phyloP scores from a whole-genome alignment of 108 stramenopile genomes.

The Skeletonema marinoi region DNA sequence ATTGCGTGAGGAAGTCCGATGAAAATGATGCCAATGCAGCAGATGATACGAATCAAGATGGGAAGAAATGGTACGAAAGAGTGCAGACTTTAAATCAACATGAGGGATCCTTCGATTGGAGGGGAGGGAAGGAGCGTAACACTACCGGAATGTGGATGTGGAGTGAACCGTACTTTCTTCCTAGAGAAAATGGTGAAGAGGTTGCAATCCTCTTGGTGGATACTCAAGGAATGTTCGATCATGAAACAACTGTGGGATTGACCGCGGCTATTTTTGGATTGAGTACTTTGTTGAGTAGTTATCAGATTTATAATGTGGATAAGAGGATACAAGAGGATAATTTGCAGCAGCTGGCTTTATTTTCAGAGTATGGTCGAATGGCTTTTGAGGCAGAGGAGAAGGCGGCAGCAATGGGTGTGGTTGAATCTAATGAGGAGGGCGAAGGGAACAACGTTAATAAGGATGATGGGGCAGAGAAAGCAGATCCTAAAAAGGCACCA shows the following conservation, averaged over 20 bases:
- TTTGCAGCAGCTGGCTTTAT: conserved; percentile 97
- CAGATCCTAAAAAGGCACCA: conserved; percentile 54
- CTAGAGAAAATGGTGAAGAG: conserved; percentile 57
- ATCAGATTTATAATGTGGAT: conserved; percentile 98
- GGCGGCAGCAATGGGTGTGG: conserved; percentile 38
- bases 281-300: conserved; percentile 88
- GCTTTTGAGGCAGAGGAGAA: conserved; percentile 74
- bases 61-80: conserved; percentile 67
- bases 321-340: conserved; percentile 99
- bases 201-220: conserved; percentile 95
- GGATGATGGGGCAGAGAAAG: neutral
- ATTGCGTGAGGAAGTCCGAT: conserved; percentile 24
- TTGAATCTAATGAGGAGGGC: conserved; percentile 22
- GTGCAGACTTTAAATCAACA: conserved; percentile 59
- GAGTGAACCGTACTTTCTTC: conserved; percentile 91
- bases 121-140: conserved; percentile 92
- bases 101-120: conserved; percentile 90
- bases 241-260: conserved; percentile 95
- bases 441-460: neutral
- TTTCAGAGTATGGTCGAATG: conserved; percentile 97
- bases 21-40: neutral
- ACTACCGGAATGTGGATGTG: conserved; percentile 99
- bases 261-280: conserved; percentile 98
- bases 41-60: conserved; percentile 16
- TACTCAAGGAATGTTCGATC: conserved; percentile 99